Percentiles rank a stretch among this genome's conserved stretches.
phyloP scores from a whole-genome alignment of 1,284 basidiomycete species.

The Ceratobasidium theobromae region DNA sequence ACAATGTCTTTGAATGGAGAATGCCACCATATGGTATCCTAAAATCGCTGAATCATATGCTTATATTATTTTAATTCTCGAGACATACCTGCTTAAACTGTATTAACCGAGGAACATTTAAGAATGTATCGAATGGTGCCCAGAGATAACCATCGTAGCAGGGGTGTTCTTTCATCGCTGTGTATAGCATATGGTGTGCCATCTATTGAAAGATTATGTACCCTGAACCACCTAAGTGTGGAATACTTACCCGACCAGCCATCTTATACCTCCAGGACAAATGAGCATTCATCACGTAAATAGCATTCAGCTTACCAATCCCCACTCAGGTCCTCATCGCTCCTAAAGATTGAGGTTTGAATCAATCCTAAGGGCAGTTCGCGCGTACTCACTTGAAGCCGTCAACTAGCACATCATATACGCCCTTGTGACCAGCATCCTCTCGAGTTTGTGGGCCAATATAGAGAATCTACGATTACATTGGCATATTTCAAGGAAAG shows the following conservation, averaged over 20 bases:
- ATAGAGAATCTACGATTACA: slow-evolving; percentile 48
- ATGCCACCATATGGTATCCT: slow-evolving; percentile 52
- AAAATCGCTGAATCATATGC: not conserved
- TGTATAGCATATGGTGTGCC: slow-evolving; percentile 58
- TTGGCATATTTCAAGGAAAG: not conserved
- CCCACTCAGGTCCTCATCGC: slow-evolving; percentile 14
- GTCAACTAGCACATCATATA: slow-evolving; percentile 54
- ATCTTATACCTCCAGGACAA: slow-evolving; percentile 46
- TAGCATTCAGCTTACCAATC: slow-evolving; percentile 13
- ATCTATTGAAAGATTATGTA: slow-evolving; percentile 41
- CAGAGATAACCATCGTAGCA: slow-evolving; percentile 56
- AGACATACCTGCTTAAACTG: slow-evolving; percentile 47
- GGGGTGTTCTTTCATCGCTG: slow-evolving; percentile 48
- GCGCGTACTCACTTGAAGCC: slow-evolving; percentile 42
- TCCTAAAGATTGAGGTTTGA: not conserved
- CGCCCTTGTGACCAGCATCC: slow-evolving; percentile 52
- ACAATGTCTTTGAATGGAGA: slow-evolving; percentile 28
- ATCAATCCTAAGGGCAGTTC: not conserved
- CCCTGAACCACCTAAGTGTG: not conserved
- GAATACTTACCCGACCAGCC: slow-evolving; percentile 48
- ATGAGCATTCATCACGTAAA: slow-evolving; percentile 46
- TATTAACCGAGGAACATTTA: slow-evolving; percentile 53
- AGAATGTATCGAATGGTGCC: slow-evolving; percentile 54
- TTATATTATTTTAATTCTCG: not conserved
- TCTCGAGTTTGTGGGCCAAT: slow-evolving; percentile 53